These are phyloP conservation scores for Boletus tylopilopsis DNA, from an alignment of 768 basidiomycete genomes.

Conservation along the genomic window DNA sequence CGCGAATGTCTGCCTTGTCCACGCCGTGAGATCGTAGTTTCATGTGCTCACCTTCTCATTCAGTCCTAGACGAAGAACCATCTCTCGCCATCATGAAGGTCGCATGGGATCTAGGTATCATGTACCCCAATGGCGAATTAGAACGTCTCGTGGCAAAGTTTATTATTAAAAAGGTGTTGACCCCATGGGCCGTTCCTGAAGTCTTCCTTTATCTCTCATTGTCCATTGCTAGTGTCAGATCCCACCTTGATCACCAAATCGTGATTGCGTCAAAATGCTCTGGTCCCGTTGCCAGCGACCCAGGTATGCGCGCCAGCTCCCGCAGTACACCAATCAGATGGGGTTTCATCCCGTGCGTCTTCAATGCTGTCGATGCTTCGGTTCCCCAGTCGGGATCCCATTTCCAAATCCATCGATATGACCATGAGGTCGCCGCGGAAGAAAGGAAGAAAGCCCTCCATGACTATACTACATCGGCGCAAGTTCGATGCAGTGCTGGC, in stretches of 20 bases:
- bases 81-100: constrained; percentile 34
- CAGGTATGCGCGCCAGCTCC: not conserved
- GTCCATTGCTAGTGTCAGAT: constrained; percentile 22
- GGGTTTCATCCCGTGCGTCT: constrained; percentile 36
- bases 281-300: constrained; percentile 12
- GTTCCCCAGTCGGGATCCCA: constrained; percentile 38
- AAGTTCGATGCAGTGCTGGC: constrained; percentile 45
- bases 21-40: not conserved
- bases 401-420: constrained; percentile 45
- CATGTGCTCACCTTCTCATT: constrained; percentile 5
- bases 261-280: constrained; percentile 30
- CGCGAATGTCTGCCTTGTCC: too few relatives aligned
- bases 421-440: constrained; percentile 32
- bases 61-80: constrained; percentile 28
- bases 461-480: constrained; percentile 50
- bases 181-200: not conserved
- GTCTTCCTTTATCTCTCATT: not conserved
- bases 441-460: constrained; percentile 52
- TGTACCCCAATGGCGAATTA: constrained; percentile 34
- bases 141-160: constrained; percentile 36
- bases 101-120: constrained; percentile 40
- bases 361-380: constrained; percentile 36
- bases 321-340: constrained; percentile 29
- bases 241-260: constrained; percentile 31
- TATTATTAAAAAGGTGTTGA: constrained; percentile 34